Evolutionary conservation across 768 basidiomycete species (phyloP).

Genomic region (Pleurotus citrinopileatus): DNA sequence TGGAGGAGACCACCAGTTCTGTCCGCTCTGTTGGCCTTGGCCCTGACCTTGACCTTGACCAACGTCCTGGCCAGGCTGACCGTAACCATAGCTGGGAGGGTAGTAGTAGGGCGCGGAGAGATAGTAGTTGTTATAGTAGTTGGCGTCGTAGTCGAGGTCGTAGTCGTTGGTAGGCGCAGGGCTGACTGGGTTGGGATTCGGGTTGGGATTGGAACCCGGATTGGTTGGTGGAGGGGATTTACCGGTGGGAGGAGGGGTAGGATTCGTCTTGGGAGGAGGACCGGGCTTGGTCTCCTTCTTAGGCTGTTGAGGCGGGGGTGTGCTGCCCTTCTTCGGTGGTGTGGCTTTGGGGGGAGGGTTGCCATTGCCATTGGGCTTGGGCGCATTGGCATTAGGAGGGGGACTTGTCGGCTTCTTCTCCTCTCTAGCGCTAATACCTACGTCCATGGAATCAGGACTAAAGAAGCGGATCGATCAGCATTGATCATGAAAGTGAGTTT

Average conservation of each 20-base stretch:
- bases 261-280: conserved; percentile 1
- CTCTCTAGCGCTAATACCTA: background rate
- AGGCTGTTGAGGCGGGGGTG: no score
- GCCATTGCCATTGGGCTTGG: background rate
- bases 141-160: conserved; percentile 1
- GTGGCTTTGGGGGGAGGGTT: background rate
- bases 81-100: background rate
- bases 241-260: background rate
- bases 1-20: background rate
- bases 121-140: conserved; percentile 4
- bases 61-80: background rate
- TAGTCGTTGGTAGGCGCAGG: background rate
- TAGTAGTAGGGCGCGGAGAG: no score
- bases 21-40: background rate
- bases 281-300: background rate
- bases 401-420: background rate
- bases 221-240: background rate
- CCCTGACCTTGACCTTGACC: background rate
- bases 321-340: background rate
- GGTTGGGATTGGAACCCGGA: background rate
- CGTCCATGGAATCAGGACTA: background rate
- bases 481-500: background rate
- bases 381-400: background rate
- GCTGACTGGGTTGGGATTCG: background rate
- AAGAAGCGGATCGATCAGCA: background rate